A percentile compares a stretch with the other conserved stretches of the same genome.
phyloP scores from a whole-genome alignment of 345 rosid species.

The Melastoma malabathricum region DNA sequence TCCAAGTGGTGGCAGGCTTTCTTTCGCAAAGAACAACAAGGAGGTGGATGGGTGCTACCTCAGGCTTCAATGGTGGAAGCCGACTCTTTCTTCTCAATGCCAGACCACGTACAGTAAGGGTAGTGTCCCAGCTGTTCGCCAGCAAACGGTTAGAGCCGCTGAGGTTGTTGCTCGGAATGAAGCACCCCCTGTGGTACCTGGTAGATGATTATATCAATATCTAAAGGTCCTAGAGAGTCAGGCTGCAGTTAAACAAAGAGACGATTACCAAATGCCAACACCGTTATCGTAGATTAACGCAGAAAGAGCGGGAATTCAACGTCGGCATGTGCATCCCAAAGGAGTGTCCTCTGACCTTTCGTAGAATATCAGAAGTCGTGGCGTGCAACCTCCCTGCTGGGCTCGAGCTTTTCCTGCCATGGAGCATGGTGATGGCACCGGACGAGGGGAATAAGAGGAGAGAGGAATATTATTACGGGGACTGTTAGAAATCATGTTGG shows the following conservation, averaged over 20 bases:
- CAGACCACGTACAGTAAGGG: conserved; percentile 59
- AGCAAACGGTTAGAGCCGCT: conserved; percentile 74
- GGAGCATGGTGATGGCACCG: too few relatives aligned
- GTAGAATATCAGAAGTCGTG: too few relatives aligned
- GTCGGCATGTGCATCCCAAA: too few relatives aligned
- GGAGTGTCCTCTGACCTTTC: too few relatives aligned
- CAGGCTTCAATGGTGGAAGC: conserved; percentile 42
- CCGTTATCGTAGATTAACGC: conserved; percentile 21
- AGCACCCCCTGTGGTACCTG: conserved; percentile 53
- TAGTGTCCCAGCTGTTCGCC: conserved; percentile 88
- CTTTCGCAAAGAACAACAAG: too few relatives aligned
- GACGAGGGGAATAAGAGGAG: too few relatives aligned
- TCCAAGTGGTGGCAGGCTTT: too few relatives aligned
- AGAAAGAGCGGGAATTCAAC: neutral
- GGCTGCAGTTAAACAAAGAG: conserved; percentile 47
- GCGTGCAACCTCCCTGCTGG: too few relatives aligned
- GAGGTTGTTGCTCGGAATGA: conserved; percentile 60
- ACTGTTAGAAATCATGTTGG: too few relatives aligned
- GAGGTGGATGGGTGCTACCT: conserved; percentile 14
- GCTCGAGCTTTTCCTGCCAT: too few relatives aligned
- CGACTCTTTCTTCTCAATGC: conserved; percentile 55
- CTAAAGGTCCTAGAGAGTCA: conserved; percentile 76
- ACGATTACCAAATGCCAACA: conserved; percentile 11
- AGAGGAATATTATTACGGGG: too few relatives aligned
- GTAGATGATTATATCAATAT: conserved; percentile 52